Base-by-base conservation (phyloP, 192 early-diverging fungal species). In the Coemansia sp. region DNA sequence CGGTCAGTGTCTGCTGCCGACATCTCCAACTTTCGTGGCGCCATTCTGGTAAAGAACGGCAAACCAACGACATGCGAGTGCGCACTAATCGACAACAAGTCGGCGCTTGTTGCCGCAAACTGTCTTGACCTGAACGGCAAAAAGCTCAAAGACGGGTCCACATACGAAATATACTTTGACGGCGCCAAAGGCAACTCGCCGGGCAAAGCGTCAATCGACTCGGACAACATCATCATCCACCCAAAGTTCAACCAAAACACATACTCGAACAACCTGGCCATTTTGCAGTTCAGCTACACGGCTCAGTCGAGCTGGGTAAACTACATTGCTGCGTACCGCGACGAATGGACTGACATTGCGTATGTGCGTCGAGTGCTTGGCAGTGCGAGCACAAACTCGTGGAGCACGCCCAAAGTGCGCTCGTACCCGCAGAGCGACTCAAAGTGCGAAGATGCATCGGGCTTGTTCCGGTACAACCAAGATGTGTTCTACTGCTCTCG, bases 11-110 rank as follows among this genome's bases (percentile, higher is more conserved):
- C 57, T 0, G 39, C 61, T 0, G 38, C 23, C 3, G 71, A 67
- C 59, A 43, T 77, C 6, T 14, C 47, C 6, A 45, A 64, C 21
- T 68, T 64, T 41, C 69, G 68, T 9, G 75, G 75, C 2, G 75
- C 75, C 9, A 59, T 68, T 3, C 50, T 73, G 19, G 64, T 73
- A 14, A 73, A 67, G 23, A 73, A 73, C 29, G 71, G 71, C 37
- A 58, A 56, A 3, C 52, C 54, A 6, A 75, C 72, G 0, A 57
- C 66, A 21, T 75, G 72, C 47, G 72, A 74, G 9, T 35, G 62
- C 29, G 72, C 67, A 23, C 65, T 74, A 8, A 68, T 74, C 22
- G 65, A 68, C 51, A 68, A 74, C 59, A 52, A 54, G 9, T 51
- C 65, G 1, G 72, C 66, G 3, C 53, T 74, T 51, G 62, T 74